Evolutionary conservation across 257 asterid species (phyloP).

Genomic region (Fraxinus americana): DNA sequence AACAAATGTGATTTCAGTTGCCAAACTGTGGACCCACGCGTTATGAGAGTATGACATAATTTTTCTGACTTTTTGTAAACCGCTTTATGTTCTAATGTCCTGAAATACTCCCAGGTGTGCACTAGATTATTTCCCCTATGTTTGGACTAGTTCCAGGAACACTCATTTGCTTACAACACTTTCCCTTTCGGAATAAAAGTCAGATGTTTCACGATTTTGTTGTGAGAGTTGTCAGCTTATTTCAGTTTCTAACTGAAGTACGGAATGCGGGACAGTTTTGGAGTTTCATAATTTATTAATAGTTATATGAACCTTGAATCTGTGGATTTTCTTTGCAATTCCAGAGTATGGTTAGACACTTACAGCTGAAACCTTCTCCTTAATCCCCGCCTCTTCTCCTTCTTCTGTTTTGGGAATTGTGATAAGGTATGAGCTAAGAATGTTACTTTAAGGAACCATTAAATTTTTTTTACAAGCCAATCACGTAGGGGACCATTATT

Average conservation of each 20-base stretch:
- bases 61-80: not conserved
- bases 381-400: not conserved
- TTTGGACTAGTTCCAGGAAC: conserved; percentile 7
- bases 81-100: not conserved
- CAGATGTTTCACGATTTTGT: not conserved
- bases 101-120: not conserved
- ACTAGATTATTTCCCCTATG: not conserved
- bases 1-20: not conserved
- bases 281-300: not conserved
- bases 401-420: not conserved
- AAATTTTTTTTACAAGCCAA: not conserved
- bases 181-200: not conserved
- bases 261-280: not conserved
- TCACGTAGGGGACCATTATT: not conserved
- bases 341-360: not conserved
- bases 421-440: not conserved
- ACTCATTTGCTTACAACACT: not conserved
- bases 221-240: not conserved
- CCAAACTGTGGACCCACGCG: not conserved
- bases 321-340: not conserved
- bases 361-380: not conserved
- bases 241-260: not conserved
- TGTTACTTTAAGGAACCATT: not conserved
- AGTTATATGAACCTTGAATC: not conserved
- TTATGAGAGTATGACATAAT: too few species aligned